Evolutionary conservation across 139 green algal genomes (phyloP), one percentile per base, ranked within the genome.

Genomic region (Auxenochlorella protothecoides): DNA sequence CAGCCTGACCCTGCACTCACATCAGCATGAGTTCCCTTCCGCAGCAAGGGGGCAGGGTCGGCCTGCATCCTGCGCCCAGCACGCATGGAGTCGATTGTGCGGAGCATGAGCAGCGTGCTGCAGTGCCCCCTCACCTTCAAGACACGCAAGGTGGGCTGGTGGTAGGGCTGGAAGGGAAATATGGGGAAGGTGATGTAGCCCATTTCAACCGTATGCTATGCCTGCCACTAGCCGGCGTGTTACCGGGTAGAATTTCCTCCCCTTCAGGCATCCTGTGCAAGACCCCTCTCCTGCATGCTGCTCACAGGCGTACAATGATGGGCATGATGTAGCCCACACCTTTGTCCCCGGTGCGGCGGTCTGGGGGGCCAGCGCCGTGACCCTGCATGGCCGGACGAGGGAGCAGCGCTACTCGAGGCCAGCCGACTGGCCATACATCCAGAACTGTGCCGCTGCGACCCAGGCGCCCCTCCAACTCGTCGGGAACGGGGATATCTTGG

Each of bases 401-500:
- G 82, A 94, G 79, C 95, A 99, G 85, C 84, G 95, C 54, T 96
- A 96, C 78, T 56, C 5, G 65, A 73, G 73, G 63, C 72, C 68
- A 16, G 91, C 91, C 10, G 91, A 97, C 83, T 97, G 91, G 91
- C 55, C 78, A 5, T 90, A 86, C 76, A 88, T 91, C 55, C 16
- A 75, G 65, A 63, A 78, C 7, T 92, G 89, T 76, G 73, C 73
- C 2, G 44, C 80, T 71, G 59, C 64, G 7, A 64, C 68, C 12
- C 14, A n/a, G 2, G 57, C 55, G 63, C 70, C 56, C 15, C 64
- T 91, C 63, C 88, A 89, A 54, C 68, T 98, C 56, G 84, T 99
- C 3, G 94, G 94, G 71, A 97, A 97, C 73, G 94, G 94, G 2
- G 93, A 99, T 69, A 82, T 97, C 5, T 90, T 94, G 15, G 83